phyloP scores from a whole-genome alignment of 2,329 filamentous ascomycete species.

The Fusarium sp. region DNA sequence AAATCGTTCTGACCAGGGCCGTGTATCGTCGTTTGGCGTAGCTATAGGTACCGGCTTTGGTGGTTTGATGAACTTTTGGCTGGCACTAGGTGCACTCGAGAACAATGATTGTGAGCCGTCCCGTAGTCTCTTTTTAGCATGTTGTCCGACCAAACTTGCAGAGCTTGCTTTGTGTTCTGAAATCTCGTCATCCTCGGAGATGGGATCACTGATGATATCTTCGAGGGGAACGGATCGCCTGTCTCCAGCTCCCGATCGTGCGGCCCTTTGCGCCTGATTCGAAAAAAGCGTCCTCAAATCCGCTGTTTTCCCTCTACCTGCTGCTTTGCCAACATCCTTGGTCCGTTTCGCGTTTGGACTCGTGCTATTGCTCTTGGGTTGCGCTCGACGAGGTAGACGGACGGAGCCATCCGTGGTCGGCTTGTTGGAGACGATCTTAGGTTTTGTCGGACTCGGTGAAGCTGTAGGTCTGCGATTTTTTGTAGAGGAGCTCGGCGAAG shows the following conservation, averaged over 20 bases:
- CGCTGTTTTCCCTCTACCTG: conserved; percentile 66
- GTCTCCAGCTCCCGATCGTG: conserved; percentile 50
- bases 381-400: conserved; percentile 44
- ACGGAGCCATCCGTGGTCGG: conserved; percentile 40
- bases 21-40: conserved; percentile 64
- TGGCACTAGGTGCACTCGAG: conserved; percentile 51
- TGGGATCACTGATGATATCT: conserved; percentile 67
- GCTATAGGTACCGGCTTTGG: conserved; percentile 48
- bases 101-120: conserved; percentile 48
- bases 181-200: conserved; percentile 72
- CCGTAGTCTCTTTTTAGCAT: conserved; percentile 66
- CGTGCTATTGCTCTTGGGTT: conserved; percentile 48
- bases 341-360: conserved; percentile 56
- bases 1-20: conserved; percentile 91
- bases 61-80: conserved; percentile 66
- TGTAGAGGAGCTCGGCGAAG: conserved; percentile 61
- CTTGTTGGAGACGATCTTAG: conserved; percentile 34
- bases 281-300: conserved; percentile 72
- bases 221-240: conserved; percentile 53
- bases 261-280: conserved; percentile 67
- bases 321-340: conserved; percentile 54
- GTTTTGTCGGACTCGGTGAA: conserved; percentile 59
- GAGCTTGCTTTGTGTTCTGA: conserved; percentile 62
- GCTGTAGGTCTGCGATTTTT: conserved; percentile 50
- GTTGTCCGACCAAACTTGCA: conserved; percentile 67